Evolutionary conservation across 2,329 filamentous ascomycete genomes (phyloP).

Genomic region (Arthrobotrys iridis): DNA sequence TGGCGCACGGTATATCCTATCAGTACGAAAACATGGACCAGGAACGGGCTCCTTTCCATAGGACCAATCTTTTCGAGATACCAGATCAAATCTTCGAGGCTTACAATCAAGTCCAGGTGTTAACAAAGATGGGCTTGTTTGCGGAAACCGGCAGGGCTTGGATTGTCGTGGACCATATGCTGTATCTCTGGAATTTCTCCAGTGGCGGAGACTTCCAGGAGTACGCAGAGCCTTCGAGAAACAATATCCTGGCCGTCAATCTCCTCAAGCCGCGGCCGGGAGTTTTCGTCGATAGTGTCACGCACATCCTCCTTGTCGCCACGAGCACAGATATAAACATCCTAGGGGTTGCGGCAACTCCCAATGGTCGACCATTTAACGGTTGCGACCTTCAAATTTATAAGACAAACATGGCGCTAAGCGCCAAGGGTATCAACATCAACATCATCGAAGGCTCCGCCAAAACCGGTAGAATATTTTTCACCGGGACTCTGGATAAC

Average conservation of each 20-base stretch:
- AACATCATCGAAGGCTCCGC: constrained; percentile 79
- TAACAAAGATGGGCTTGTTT: constrained; percentile 94
- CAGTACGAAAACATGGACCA: constrained; percentile 60
- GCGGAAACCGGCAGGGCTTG: constrained; percentile 94
- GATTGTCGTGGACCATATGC: constrained; percentile 92
- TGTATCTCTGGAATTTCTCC: constrained; percentile 99
- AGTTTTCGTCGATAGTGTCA: constrained; percentile 87
- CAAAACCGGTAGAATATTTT: constrained; percentile 89
- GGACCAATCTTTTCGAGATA: constrained; percentile 84
- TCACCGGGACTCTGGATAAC: constrained; percentile 80
- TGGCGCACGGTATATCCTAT: constrained; percentile 71
- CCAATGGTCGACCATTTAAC: constrained; percentile 73
- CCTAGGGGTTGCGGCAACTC: constrained; percentile 79
- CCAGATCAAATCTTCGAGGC: constrained; percentile 92
- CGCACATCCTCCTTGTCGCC: constrained; percentile 86
- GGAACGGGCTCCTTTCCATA: constrained; percentile 90
- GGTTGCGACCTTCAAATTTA: constrained; percentile 75
- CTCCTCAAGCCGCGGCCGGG: constrained; percentile 84
- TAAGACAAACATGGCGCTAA: constrained; percentile 84
- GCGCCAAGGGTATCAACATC: constrained; percentile 79
- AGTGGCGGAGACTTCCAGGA: constrained; percentile 63
- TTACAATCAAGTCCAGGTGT: constrained; percentile 85
- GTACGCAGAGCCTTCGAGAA: constrained; percentile 56
- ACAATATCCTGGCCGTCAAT: constrained; percentile 90
- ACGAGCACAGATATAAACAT: constrained; percentile 86